These are phyloP conservation scores for Phaffia rhodozyma DNA, from an alignment of 1,284 basidiomycete species.

Conservation along the genomic window DNA sequence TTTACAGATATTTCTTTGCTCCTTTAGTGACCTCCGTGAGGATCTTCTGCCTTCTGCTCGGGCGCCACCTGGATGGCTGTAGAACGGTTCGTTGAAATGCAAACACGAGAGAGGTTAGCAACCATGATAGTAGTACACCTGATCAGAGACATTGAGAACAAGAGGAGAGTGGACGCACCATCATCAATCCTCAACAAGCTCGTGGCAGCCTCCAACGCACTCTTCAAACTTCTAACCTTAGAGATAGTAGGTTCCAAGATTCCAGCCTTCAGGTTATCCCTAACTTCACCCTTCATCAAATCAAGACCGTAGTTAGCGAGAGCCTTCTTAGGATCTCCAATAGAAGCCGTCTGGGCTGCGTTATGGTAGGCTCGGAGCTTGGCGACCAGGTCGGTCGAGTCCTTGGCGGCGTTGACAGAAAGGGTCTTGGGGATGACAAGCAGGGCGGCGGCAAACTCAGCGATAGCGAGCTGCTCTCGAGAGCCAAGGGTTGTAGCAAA, in stretches of 20 bases:
- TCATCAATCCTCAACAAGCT: slow-evolving; percentile 92
- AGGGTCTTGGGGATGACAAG: slow-evolving; percentile 94
- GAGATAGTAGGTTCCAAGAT: slow-evolving; percentile 92
- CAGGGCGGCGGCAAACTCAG: slow-evolving; percentile 89
- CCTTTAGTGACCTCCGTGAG: slow-evolving; percentile 13
- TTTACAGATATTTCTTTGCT: neutral
- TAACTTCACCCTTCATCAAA: slow-evolving; percentile 81
- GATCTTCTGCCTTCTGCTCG: slow-evolving; percentile 17
- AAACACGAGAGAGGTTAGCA: neutral
- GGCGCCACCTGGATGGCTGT: slow-evolving; percentile 66
- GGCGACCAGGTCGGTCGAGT: slow-evolving; percentile 93
- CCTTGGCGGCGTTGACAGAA: slow-evolving; percentile 95
- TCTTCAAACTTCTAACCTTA: slow-evolving; percentile 94
- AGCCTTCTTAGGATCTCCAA: slow-evolving; percentile 88
- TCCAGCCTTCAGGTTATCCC: slow-evolving; percentile 88
- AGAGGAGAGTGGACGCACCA: slow-evolving; percentile 24
- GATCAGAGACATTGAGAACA: neutral
- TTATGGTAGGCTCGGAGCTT: slow-evolving; percentile 96
- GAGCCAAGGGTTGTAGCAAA: slow-evolving; percentile 97
- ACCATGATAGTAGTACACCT: neutral
- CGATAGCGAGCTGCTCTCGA: slow-evolving; percentile 95
- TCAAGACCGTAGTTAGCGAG: slow-evolving; percentile 91
- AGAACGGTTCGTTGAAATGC: neutral
- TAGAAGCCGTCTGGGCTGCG: slow-evolving; percentile 81
- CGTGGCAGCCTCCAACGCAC: slow-evolving; percentile 91